Evolutionary conservation across 2,329 filamentous ascomycete genomes (phyloP).

Genomic region (Teratosphaeriaceae sp.): DNA sequence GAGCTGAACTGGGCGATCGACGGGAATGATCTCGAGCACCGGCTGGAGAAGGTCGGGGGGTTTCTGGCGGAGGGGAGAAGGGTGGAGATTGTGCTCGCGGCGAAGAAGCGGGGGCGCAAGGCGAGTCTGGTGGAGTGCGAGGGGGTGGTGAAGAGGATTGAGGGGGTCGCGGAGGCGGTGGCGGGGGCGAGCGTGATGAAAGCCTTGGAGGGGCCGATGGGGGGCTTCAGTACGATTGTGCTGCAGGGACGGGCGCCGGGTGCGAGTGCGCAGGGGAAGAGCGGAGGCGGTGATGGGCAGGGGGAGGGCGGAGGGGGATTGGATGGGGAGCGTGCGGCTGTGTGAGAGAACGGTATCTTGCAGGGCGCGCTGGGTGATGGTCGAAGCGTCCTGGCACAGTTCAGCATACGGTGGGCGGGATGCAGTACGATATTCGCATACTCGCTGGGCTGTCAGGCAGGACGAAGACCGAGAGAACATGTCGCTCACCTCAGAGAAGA

Average conservation of each 20-base stretch:
- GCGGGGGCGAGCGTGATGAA: slow-evolving; percentile 41
- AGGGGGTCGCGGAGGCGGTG: slow-evolving; percentile 38
- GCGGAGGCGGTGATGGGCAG: not conserved
- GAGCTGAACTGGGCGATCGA: slow-evolving; percentile 88
- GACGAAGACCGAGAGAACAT: no score
- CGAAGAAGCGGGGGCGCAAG: slow-evolving; percentile 56
- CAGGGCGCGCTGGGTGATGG: no score
- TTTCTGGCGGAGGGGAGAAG: slow-evolving; percentile 70
- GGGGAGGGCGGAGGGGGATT: no score
- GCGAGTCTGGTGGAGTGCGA: slow-evolving; percentile 57
- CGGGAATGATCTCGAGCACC: slow-evolving; percentile 64
- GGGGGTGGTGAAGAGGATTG: slow-evolving; percentile 49
- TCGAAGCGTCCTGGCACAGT: no score
- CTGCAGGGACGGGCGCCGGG: slow-evolving; percentile 34
- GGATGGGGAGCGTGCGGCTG: no score
- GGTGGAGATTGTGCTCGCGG: slow-evolving; percentile 66
- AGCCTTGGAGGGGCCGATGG: slow-evolving; percentile 40
- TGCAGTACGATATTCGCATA: no score
- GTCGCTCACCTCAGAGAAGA: no score
- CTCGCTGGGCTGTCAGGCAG: no score
- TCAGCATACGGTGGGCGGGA: no score
- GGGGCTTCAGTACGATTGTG: slow-evolving; percentile 39
- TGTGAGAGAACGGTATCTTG: no score
- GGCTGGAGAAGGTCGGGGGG: slow-evolving; percentile 56
- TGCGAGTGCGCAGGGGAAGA: not conserved